Percentiles rank a stretch among this genome's conserved stretches.
Conservation (phyloP, 129 eudicot species). For the Lactuca saligna region DNA sequence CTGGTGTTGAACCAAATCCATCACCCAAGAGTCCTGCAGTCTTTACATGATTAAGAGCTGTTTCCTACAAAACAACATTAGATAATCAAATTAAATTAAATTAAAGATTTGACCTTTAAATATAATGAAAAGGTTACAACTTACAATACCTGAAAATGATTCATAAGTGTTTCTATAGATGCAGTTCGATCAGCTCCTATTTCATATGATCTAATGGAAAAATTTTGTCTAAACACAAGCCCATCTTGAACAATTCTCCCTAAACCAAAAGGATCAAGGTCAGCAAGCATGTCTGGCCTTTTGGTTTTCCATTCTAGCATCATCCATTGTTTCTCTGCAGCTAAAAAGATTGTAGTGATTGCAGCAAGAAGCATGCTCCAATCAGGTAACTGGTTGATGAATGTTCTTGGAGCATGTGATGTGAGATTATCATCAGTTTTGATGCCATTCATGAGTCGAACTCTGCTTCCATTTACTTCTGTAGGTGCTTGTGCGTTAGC, state of each 20-base stretch:
- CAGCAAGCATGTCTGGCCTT: conserved; percentile 73
- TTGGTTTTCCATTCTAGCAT: conserved; percentile 95
- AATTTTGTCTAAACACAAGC: conserved; percentile 71
- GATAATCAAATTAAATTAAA: too few relatives aligned
- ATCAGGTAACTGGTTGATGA: conserved; percentile 87
- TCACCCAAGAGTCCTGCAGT: conserved; percentile 71
- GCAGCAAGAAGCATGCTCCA: conserved; percentile 99
- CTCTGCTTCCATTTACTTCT: conserved; percentile 70
- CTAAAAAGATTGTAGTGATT: conserved; percentile 83
- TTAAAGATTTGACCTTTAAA: too few relatives aligned
- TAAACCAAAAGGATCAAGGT: conserved; percentile 82
- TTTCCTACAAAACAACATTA: conserved; percentile 54
- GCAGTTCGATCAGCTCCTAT: conserved; percentile 93
- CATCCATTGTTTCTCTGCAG: conserved; percentile 99
- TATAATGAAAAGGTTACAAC: background rate
- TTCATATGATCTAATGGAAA: conserved; percentile 88
- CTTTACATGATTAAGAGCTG: conserved; percentile 95
- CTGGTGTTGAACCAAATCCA: conserved; percentile 97
- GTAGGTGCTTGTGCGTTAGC: conserved; percentile 71
- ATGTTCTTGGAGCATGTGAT: conserved; percentile 84
- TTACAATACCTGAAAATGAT: conserved; percentile 80
- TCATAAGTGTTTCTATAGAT: conserved; percentile 84
- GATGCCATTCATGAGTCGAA: conserved; percentile 49
- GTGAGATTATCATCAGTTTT: conserved; percentile 51
- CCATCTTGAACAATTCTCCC: conserved; percentile 89